phyloP scores from a whole-genome alignment of 176 grass and related monocot species.

The Musa itinerans region DNA sequence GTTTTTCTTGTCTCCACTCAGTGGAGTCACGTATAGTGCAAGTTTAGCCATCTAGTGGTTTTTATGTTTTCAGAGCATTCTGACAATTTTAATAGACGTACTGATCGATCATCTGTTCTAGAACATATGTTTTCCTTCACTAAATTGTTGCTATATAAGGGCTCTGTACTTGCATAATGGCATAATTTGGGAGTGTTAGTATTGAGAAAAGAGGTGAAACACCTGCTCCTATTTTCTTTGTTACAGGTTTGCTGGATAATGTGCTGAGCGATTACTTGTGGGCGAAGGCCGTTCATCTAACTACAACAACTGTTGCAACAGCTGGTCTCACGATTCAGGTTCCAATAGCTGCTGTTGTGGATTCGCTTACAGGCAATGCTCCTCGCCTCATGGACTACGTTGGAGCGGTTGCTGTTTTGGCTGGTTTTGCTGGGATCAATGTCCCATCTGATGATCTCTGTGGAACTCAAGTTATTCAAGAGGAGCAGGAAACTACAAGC shows the following conservation, averaged over 20 bases:
- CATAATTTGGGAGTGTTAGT: too few relatives aligned
- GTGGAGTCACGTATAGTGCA: too few relatives aligned
- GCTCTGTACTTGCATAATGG: too few relatives aligned
- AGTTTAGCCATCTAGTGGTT: too few relatives aligned
- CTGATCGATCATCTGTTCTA: too few relatives aligned
- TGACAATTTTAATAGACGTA: too few relatives aligned
- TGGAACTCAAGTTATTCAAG: background rate
- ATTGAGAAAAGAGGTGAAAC: background rate
- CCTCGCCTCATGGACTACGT: conserved; percentile 67
- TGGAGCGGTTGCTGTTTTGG: conserved; percentile 59
- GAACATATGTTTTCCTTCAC: too few relatives aligned
- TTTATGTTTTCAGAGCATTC: too few relatives aligned
- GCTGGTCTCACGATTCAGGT: conserved; percentile 92
- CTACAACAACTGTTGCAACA: conserved; percentile 87
- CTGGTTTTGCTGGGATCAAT: conserved; percentile 88
- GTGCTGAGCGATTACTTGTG: conserved; percentile 92
- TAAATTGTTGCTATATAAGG: too few relatives aligned
- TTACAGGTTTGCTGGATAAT: conserved; percentile 80
- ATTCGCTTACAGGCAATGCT: conserved; percentile 72
- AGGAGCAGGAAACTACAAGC: background rate
- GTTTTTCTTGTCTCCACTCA: too few relatives aligned
- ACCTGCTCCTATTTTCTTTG: conserved; percentile 7
- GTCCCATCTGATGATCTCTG: conserved; percentile 27
- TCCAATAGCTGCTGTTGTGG: conserved; percentile 88
- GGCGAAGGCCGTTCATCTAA: conserved; percentile 84